Conservation (phyloP, 257 asterid genomes). For the Rhazya stricta region DNA sequence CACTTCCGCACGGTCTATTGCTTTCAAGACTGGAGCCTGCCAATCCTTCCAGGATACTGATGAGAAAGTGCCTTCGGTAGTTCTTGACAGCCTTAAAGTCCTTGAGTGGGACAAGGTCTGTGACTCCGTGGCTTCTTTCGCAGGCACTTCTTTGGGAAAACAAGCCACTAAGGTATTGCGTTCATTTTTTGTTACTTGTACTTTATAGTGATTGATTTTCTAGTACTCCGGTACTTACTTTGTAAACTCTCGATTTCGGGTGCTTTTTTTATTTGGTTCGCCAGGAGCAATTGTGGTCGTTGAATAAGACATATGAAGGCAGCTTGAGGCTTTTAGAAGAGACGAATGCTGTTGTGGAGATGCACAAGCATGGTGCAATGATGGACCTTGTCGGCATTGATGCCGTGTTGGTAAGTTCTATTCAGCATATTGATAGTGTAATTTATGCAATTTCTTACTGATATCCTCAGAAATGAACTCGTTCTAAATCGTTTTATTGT, state of each 20-base stretch:
- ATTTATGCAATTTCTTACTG: not conserved
- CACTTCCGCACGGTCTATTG: not conserved
- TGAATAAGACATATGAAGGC: slow-evolving; percentile 49
- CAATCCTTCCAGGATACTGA: not conserved
- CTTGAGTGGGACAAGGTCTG: slow-evolving; percentile 88
- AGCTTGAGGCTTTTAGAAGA: slow-evolving; percentile 64
- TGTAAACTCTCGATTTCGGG: too few species aligned
- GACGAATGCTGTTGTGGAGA: slow-evolving; percentile 87
- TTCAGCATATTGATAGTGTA: not conserved
- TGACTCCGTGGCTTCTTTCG: slow-evolving; percentile 79
- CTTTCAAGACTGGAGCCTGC: not conserved
- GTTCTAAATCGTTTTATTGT: not conserved
- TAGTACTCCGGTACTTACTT: not conserved
- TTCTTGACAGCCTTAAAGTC: slow-evolving; percentile 75
- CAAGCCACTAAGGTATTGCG: slow-evolving; percentile 51
- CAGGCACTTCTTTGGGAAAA: slow-evolving; percentile 72
- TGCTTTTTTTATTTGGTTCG: slow-evolving; percentile 4
- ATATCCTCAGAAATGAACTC: not conserved
- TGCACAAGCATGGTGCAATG: slow-evolving; percentile 86
- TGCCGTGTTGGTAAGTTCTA: slow-evolving; percentile 47
- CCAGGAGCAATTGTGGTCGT: slow-evolving; percentile 68
- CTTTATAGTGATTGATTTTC: not conserved
- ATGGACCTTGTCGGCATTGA: slow-evolving; percentile 66
- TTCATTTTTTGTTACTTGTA: not conserved
- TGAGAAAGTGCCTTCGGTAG: slow-evolving; percentile 19